phyloP scores from a whole-genome alignment of 345 rosid genomes.

The Passiflora organensis region DNA sequence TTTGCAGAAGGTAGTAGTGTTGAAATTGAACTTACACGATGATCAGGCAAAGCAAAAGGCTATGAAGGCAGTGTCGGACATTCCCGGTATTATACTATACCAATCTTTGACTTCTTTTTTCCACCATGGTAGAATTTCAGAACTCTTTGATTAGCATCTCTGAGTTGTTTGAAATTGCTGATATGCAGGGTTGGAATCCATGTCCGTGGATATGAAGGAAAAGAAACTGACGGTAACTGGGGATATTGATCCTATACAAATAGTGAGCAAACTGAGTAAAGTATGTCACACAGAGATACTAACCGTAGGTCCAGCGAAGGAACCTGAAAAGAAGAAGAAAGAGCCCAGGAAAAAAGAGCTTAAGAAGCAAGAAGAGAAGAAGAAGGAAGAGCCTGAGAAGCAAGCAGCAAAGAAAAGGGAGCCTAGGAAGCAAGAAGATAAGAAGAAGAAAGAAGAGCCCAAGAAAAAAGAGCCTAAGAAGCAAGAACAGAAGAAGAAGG shows the following conservation, averaged over 20 bases:
- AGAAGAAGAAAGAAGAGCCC: no score
- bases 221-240: slow-evolving; percentile 55
- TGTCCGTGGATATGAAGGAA: slow-evolving; percentile 52
- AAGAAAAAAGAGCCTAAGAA: slow-evolving; percentile 25
- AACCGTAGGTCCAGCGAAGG: slow-evolving; percentile 57
- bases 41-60: slow-evolving; percentile 27
- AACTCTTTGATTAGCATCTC: no score
- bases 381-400: no score
- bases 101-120: no score
- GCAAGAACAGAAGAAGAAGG: slow-evolving; percentile 16
- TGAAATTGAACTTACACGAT: slow-evolving; percentile 9
- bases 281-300: slow-evolving; percentile 39
- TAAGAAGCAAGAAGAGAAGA: no score
- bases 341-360: no score
- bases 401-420: no score
- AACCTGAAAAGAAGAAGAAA: slow-evolving; percentile 53
- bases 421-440: no score
- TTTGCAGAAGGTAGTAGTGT: not conserved
- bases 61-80: slow-evolving; percentile 30
- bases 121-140: not conserved
- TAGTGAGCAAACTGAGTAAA: slow-evolving; percentile 51
- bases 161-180: no score
- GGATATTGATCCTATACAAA: slow-evolving; percentile 35
- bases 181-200: slow-evolving; percentile 45
- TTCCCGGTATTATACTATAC: slow-evolving; percentile 22